phyloP scores from a whole-genome alignment of 306 rosid genomes.

The Prunus armeniaca region DNA sequence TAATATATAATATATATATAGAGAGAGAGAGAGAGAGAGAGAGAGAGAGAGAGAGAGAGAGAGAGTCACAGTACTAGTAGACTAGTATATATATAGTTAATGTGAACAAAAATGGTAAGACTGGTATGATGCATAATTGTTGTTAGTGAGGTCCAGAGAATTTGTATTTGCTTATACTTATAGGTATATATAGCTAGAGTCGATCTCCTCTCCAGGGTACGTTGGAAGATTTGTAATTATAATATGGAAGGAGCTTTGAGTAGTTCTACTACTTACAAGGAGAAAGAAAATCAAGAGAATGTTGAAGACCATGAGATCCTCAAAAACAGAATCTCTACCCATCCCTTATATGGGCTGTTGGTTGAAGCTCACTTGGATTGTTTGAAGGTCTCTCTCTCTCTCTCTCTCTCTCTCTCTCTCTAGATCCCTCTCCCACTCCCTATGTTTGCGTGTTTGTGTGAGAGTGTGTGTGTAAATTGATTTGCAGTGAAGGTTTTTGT shows the following conservation, averaged over 20 bases:
- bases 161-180: not conserved
- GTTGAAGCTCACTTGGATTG: conserved; percentile 72
- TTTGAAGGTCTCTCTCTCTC: conserved; percentile 51
- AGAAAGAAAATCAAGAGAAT: conserved; percentile 11
- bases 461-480: not conserved
- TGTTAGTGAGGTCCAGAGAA: not conserved
- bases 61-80: not conserved
- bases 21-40: too few species aligned
- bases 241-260: conserved; percentile 38
- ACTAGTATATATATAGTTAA: conserved; percentile 15
- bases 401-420: not conserved
- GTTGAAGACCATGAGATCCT: conserved; percentile 44
- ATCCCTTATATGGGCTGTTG: conserved; percentile 63
- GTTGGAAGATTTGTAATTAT: not conserved
- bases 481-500: not conserved
- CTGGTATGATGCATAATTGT: not conserved
- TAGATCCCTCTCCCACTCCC: not conserved
- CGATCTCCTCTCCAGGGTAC: too few species aligned
- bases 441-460: not conserved
- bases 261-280: not conserved
- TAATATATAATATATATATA: too few species aligned
- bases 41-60: too few species aligned
- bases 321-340: conserved; percentile 69
- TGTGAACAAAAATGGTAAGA: conserved; percentile 14
- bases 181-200: not conserved